Evolutionary conservation across 2,329 filamentous ascomycete species (phyloP), one percentile per base, ranked within the genome.

Genomic region (Xylariales sp.): DNA sequence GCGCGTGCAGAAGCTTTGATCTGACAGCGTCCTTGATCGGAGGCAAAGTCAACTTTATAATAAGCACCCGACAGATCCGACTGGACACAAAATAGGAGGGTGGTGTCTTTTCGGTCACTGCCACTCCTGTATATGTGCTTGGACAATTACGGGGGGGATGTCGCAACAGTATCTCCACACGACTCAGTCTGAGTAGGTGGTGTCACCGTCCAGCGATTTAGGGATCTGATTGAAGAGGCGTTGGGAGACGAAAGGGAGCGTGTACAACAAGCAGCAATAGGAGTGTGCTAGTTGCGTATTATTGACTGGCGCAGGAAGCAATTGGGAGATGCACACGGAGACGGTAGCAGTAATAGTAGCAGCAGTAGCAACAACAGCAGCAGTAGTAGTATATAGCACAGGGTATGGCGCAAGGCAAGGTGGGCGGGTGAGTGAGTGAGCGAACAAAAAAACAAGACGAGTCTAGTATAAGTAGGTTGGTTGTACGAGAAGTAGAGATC

Each of bases 141-240:
- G 32, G 55, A 59, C 41, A 43, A 46, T 36, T 46, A 62, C 36
- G 68, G 28, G 16, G 16, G 54, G 18, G 45, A 60, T 62, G 58
- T 65, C 58, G 52, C 68, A 59, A 45, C 14, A 45, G 39, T 18
- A 53, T 12, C n/a, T 34, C 65, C 30, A 58, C 62, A 43, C 62
- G 53, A 59, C 36, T 65, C 56, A 43, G 56, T 48, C 18, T 28
- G 54, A 28, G 14, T 43, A 30, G 30, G 32, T 54, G 23, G 65
- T 50, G 60, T 45, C 60, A 60, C 65, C 39, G 57, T 10, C 56
- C 41, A 50, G 57, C 62, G 53, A 58, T 58, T 10, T 36, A 43
- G 52, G 34, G 53, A 30, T 46, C 30, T 54, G 18, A 28, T 54
- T 23, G 50, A 12, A 46, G 34, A 45, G 12, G 48, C n/a, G 41